Conservation (phyloP, 2,329 filamentous ascomycete genomes). For the Sporothrix humicola region DNA sequence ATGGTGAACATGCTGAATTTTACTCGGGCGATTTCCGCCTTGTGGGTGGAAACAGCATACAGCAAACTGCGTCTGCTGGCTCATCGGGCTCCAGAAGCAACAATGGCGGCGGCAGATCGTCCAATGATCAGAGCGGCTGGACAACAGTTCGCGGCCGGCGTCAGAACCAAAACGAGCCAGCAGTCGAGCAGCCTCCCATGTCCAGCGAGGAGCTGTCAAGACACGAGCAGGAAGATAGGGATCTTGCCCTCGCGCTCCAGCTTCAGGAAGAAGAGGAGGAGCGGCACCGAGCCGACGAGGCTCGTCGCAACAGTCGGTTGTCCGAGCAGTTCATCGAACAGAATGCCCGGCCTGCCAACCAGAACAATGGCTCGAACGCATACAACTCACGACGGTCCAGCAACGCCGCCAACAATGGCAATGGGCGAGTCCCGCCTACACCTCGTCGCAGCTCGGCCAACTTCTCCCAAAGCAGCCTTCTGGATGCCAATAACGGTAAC, state of each 20-base stretch:
- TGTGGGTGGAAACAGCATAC: slow-evolving; percentile 64
- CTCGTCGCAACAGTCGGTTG: slow-evolving; percentile 65
- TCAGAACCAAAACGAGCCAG: slow-evolving; percentile 38
- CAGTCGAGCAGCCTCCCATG: not conserved
- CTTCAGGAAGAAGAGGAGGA: slow-evolving; percentile 94
- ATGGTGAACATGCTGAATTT: slow-evolving; percentile 80
- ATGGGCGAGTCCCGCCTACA: slow-evolving; percentile 13
- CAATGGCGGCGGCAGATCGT: not conserved
- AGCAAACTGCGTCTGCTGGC: slow-evolving; percentile 30
- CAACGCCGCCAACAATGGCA: slow-evolving; percentile 27
- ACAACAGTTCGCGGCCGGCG: slow-evolving; percentile 57
- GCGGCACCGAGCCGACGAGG: slow-evolving; percentile 66
- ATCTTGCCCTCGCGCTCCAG: slow-evolving; percentile 86
- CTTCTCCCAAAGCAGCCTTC: slow-evolving; percentile 16
- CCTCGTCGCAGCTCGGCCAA: slow-evolving; percentile 49
- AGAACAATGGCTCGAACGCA: slow-evolving; percentile 36
- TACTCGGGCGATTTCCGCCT: slow-evolving; percentile 88
- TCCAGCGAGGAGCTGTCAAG: slow-evolving; percentile 38
- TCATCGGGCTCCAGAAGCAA: not conserved
- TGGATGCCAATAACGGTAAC: not conserved
- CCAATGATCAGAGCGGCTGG: slow-evolving; percentile 51
- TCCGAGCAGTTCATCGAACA: slow-evolving; percentile 74
- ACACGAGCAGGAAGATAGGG: slow-evolving; percentile 78
- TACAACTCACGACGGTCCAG: slow-evolving; percentile 44
- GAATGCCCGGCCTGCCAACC: slow-evolving; percentile 51